phyloP scores from a whole-genome alignment of 768 basidiomycete species.

The Favolaschia claudopus region DNA sequence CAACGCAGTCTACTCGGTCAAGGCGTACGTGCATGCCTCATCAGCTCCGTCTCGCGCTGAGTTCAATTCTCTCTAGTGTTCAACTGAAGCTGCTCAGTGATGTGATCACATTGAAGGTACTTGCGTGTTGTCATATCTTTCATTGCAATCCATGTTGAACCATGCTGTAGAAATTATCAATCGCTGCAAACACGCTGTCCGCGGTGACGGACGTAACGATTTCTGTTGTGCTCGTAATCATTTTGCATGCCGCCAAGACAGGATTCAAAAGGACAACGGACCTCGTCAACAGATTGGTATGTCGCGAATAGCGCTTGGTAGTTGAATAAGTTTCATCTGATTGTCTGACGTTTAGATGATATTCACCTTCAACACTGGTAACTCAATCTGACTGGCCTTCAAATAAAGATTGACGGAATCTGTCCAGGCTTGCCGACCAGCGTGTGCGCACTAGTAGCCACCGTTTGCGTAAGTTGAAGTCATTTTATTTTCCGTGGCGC shows the following conservation, averaged over 20 bases:
- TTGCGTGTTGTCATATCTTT: background rate
- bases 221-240: slow-evolving; percentile 9
- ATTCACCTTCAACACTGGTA: slow-evolving; percentile 21
- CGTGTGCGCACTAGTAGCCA: slow-evolving; percentile 9
- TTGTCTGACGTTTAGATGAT: slow-evolving; percentile 3
- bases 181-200: slow-evolving; percentile 13
- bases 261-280: slow-evolving; percentile 23
- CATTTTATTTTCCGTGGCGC: background rate
- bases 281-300: slow-evolving; percentile 22
- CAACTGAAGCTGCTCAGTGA: background rate
- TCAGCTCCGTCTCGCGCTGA: background rate
- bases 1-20: slow-evolving; percentile 16
- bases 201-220: slow-evolving; percentile 16
- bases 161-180: slow-evolving; percentile 4
- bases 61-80: slow-evolving; percentile 1
- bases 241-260: slow-evolving; percentile 16
- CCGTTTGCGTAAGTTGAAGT: slow-evolving; percentile 13
- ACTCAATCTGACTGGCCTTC: no score
- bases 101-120: slow-evolving; percentile 13
- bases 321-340: background rate
- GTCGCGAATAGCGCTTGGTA: no score
- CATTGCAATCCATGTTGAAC: no score
- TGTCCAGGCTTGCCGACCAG: slow-evolving; percentile 16
- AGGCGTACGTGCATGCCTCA: slow-evolving; percentile 3
- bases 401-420: no score